Percentiles rank a stretch among this genome's conserved stretches.
phyloP scores from a whole-genome alignment of 2,329 filamentous ascomycete species.

The Fusarium verticillioides region DNA sequence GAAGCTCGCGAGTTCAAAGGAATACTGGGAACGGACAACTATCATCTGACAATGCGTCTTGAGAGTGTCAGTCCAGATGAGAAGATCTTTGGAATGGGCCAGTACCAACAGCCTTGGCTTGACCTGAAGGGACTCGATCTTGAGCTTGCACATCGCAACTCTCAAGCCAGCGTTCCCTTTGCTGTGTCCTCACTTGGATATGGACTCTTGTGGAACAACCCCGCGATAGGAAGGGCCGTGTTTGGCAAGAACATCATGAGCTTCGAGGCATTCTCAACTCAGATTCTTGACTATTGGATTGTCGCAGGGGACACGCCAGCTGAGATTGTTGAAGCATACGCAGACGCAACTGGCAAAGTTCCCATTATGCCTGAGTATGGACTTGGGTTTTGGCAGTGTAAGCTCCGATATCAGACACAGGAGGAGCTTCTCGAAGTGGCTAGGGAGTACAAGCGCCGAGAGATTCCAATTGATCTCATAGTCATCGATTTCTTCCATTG shows the following conservation, averaged over 20 bases:
- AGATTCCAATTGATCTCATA: slow-evolving; percentile 72
- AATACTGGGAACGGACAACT: slow-evolving; percentile 60
- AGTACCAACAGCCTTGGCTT: slow-evolving; percentile 73
- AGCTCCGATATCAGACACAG: slow-evolving; percentile 73
- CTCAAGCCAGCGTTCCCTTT: slow-evolving; percentile 73
- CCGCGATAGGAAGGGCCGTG: slow-evolving; percentile 68
- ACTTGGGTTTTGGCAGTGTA: slow-evolving; percentile 76
- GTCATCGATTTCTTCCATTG: slow-evolving; percentile 77
- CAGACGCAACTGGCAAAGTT: slow-evolving; percentile 65
- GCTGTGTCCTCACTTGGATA: slow-evolving; percentile 69
- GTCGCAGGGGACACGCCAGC: slow-evolving; percentile 66
- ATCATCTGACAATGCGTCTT: slow-evolving; percentile 67
- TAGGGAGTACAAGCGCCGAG: slow-evolving; percentile 65
- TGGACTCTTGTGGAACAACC: slow-evolving; percentile 75
- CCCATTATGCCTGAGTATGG: slow-evolving; percentile 77
- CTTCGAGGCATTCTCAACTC: slow-evolving; percentile 70
- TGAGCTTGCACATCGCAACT: slow-evolving; percentile 74
- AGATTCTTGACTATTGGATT: slow-evolving; percentile 71
- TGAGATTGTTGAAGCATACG: slow-evolving; percentile 67
- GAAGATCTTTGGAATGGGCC: slow-evolving; percentile 75
- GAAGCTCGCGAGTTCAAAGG: slow-evolving; percentile 68
- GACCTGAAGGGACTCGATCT: slow-evolving; percentile 71
- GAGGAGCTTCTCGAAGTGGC: slow-evolving; percentile 71
- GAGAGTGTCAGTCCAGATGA: slow-evolving; percentile 66
- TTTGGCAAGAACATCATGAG: slow-evolving; percentile 70